These are phyloP conservation scores for Leptodontidium sp. DNA, from an alignment of 2,329 filamentous ascomycete species.

Conservation along the genomic window DNA sequence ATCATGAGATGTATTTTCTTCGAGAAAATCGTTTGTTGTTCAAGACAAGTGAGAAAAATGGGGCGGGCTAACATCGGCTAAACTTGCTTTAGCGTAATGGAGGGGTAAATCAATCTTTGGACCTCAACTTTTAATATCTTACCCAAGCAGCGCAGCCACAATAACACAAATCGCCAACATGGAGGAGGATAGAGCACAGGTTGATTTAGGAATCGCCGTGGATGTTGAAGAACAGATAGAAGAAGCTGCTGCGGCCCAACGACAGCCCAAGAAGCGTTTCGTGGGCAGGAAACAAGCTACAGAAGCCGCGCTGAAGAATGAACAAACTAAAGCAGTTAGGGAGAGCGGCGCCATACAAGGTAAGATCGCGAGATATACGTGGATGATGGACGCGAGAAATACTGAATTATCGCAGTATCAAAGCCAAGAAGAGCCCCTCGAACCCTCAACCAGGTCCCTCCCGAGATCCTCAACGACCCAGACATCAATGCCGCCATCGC, in stretches of 20 bases:
- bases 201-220: constrained; percentile 74
- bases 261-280: constrained; percentile 90
- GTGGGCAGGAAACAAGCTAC: constrained; percentile 82
- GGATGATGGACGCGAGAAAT: constrained; percentile 34
- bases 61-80: constrained; percentile 4
- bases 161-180: constrained; percentile 53
- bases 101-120: constrained; percentile 11
- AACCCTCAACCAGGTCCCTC: constrained; percentile 89
- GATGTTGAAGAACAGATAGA: constrained; percentile 67
- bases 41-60: too few relatives aligned
- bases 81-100: not conserved
- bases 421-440: constrained; percentile 77
- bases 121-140: not conserved
- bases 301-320: constrained; percentile 58
- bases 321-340: constrained; percentile 50
- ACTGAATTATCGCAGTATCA: constrained; percentile 60
- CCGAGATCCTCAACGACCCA: constrained; percentile 83
- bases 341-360: constrained; percentile 75
- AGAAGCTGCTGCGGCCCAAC: constrained; percentile 54
- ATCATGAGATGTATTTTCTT: too few relatives aligned
- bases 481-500: constrained; percentile 88
- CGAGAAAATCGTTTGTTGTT: too few relatives aligned
- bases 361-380: constrained; percentile 48
- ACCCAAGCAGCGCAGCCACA: not conserved
- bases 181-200: constrained; percentile 78